A percentile compares a stretch with the other conserved stretches of the same genome.
These are phyloP conservation scores for Paramecium tetraurelia DNA, from an alignment of 73 alveolate genomes.

Conservation along the genomic window DNA sequence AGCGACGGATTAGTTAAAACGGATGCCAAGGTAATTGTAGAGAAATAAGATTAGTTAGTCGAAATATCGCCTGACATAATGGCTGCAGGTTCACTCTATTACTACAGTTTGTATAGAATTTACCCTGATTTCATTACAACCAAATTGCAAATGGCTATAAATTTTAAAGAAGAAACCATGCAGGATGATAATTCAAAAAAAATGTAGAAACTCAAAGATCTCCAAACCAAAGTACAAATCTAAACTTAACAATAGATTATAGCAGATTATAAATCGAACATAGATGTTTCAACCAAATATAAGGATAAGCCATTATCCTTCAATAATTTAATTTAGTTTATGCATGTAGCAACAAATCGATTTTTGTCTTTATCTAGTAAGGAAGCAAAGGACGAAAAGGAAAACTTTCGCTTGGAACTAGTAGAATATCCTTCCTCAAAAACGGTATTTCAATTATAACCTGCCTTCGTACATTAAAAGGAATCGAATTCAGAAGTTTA, in stretches of 20 bases:
- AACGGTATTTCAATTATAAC: conserved; percentile 23
- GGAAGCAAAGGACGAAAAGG: conserved; percentile 34
- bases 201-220: conserved; percentile 5
- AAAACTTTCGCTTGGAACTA: conserved; percentile 21
- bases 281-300: background rate
- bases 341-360: conserved; percentile 42
- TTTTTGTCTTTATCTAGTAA: background rate
- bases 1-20: conserved; percentile 48
- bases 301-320: conserved; percentile 38
- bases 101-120: background rate
- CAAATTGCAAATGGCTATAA: background rate
- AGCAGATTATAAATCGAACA: conserved; percentile 14
- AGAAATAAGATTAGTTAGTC: background rate
- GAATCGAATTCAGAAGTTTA: background rate
- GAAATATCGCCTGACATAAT: conserved; percentile 2
- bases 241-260: background rate
- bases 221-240: background rate
- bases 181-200: background rate
- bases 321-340: background rate
- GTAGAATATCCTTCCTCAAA: conserved; percentile 13
- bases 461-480: conserved; percentile 21
- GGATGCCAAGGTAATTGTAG: background rate
- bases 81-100: conserved; percentile 28
- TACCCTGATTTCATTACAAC: conserved; percentile 20
- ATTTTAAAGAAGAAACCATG: background rate